These are phyloP conservation scores for Alternaria sp. DNA, from an alignment of 2,329 filamentous ascomycete genomes.

Conservation along the genomic window DNA sequence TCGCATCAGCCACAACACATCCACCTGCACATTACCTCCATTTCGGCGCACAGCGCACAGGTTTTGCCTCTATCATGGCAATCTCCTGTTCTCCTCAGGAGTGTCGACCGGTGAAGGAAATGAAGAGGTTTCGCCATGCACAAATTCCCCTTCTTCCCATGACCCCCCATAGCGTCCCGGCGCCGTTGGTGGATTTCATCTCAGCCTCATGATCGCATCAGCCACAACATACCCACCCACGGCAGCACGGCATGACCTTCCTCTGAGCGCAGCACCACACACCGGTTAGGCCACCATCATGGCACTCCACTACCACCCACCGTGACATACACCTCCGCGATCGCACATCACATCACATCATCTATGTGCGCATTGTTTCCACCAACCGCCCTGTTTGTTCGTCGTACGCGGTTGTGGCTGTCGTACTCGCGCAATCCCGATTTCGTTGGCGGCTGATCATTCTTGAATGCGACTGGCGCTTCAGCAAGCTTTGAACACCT, in stretches of 20 bases:
- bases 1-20: neutral
- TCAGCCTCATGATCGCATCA: conserved; percentile 16
- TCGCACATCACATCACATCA: neutral
- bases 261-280: neutral
- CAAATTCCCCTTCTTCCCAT: neutral
- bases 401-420: neutral
- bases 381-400: neutral
- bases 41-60: no score
- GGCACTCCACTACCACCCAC: neutral
- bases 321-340: neutral
- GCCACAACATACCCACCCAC: conserved; percentile 6
- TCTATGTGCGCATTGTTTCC: neutral
- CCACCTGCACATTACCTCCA: no score
- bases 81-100: no score
- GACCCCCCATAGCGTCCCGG: neutral
- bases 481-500: no score
- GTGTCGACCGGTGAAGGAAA: no score
- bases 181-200: conserved; percentile 1
- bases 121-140: no score
- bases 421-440: neutral
- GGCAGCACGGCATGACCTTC: neutral
- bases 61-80: no score
- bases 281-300: conserved; percentile 8
- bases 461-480: conserved; percentile 5
- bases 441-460: neutral